Conservation (phyloP, 164 flowering plant genomes). For the Stephania cephalantha region DNA sequence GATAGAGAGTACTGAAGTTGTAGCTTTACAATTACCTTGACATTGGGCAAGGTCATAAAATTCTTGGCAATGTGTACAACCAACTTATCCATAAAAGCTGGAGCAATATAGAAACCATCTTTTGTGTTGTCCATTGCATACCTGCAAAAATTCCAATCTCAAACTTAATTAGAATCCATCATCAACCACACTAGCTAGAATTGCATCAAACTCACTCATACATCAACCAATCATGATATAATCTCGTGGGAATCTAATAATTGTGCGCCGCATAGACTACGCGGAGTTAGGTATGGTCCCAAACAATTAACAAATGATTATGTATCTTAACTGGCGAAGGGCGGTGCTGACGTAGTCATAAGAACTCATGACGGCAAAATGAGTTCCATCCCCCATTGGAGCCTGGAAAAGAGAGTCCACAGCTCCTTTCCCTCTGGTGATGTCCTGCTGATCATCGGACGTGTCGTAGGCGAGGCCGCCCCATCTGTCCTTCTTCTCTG, state of each 20-base stretch:
- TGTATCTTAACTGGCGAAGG: slow-evolving; percentile 31
- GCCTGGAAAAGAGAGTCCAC: slow-evolving; percentile 56
- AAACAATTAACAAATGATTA: no score
- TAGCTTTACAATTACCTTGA: slow-evolving; percentile 27
- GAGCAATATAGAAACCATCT: slow-evolving; percentile 53
- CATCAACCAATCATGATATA: neutral
- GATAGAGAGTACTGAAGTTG: neutral
- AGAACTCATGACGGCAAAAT: slow-evolving; percentile 42
- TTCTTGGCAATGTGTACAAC: slow-evolving; percentile 53
- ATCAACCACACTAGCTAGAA: no score
- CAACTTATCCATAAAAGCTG: slow-evolving; percentile 59
- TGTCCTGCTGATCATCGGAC: slow-evolving; percentile 61
- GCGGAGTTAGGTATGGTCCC: no score
- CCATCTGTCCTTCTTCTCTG: slow-evolving; percentile 47
- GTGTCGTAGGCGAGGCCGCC: slow-evolving; percentile 41
- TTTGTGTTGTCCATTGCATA: slow-evolving; percentile 39
- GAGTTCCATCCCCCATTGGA: slow-evolving; percentile 41
- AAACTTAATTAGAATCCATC: no score
- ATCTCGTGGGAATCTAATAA: neutral
- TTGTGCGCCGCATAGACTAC: neutral
- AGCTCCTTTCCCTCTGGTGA: slow-evolving; percentile 49
- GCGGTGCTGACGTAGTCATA: slow-evolving; percentile 46
- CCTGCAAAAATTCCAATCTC: slow-evolving; percentile 15
- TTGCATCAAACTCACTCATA: no score
- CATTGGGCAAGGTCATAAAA: slow-evolving; percentile 47